Percentiles rank a stretch among this genome's conserved stretches.
Conservation (phyloP, 805 yeast genomes). For the Starmerella kuoi region DNA sequence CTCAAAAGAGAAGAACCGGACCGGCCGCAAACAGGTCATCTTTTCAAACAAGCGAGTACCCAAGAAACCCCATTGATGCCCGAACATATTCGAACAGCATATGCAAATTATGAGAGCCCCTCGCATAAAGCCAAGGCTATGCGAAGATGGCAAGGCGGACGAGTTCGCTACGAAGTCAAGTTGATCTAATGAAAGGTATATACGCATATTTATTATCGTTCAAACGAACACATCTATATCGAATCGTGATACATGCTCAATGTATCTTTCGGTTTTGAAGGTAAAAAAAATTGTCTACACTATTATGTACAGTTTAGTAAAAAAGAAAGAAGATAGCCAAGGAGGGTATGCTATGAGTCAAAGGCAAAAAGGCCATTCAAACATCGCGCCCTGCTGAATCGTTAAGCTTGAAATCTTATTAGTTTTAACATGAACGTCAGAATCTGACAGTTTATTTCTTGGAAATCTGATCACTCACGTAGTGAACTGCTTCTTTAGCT, state of each 20-base stretch:
- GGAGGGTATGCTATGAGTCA: too few relatives aligned
- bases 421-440: too few relatives aligned
- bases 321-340: too few relatives aligned
- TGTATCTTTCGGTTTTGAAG: too few relatives aligned
- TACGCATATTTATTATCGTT: neutral
- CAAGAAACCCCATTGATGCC: slow-evolving; percentile 24
- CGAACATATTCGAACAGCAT: slow-evolving; percentile 23
- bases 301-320: neutral
- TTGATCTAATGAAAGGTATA: slow-evolving; percentile 12
- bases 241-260: too few relatives aligned
- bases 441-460: neutral
- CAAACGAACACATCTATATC: too few relatives aligned
- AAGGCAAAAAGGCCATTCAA: too few relatives aligned
- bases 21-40: slow-evolving; percentile 9
- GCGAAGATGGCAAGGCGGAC: slow-evolving; percentile 18
- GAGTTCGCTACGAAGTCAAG: slow-evolving; percentile 9
- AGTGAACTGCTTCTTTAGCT: slow-evolving; percentile 14
- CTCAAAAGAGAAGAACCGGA: slow-evolving; percentile 8
- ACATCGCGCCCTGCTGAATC: too few relatives aligned
- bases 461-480: slow-evolving; percentile 5
- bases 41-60: slow-evolving; percentile 19
- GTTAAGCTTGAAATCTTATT: too few relatives aligned
- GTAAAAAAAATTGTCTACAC: neutral
- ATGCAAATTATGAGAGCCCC: slow-evolving; percentile 20
- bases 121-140: slow-evolving; percentile 12